Evolutionary conservation across 2,329 filamentous ascomycete genomes (phyloP).

Genomic region (Botrytis cinerea): DNA sequence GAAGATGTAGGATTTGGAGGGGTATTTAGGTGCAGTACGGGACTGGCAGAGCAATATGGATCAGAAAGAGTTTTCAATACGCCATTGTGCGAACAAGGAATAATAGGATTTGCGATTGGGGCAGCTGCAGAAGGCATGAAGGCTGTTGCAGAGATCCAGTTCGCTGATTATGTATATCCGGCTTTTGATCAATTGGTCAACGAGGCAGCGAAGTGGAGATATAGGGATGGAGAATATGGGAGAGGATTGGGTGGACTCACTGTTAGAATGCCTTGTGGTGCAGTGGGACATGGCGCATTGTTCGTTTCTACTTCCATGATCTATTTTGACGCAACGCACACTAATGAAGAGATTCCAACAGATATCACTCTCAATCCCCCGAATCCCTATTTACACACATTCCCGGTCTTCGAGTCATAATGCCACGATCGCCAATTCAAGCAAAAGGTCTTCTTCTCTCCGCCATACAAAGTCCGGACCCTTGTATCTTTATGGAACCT

Average conservation of each 20-base stretch:
- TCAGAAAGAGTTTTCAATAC: slow-evolving; percentile 93
- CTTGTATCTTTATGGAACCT: slow-evolving; percentile 75
- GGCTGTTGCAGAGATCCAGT: slow-evolving; percentile 85
- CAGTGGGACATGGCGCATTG: slow-evolving; percentile 71
- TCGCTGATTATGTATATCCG: slow-evolving; percentile 76
- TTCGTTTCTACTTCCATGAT: slow-evolving; percentile 42
- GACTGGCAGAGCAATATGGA: slow-evolving; percentile 84
- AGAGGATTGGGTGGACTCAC: slow-evolving; percentile 64
- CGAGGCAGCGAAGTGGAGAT: slow-evolving; percentile 72
- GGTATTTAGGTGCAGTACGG: slow-evolving; percentile 93
- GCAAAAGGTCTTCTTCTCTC: slow-evolving; percentile 69
- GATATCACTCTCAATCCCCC: slow-evolving; percentile 72
- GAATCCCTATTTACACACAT: slow-evolving; percentile 72
- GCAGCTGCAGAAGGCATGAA: slow-evolving; percentile 88
- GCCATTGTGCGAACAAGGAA: slow-evolving; percentile 89
- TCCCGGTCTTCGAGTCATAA: slow-evolving; percentile 68
- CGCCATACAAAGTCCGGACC: slow-evolving; percentile 64
- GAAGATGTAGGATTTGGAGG: slow-evolving; percentile 97
- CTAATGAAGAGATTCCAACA: slow-evolving; percentile 33
- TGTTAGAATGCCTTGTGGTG: slow-evolving; percentile 71
- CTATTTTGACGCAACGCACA: not conserved
- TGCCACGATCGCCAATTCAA: slow-evolving; percentile 69
- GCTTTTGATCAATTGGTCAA: slow-evolving; percentile 79
- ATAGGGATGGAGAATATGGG: slow-evolving; percentile 61
- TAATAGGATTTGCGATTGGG: slow-evolving; percentile 91